Evolutionary conservation across 2,329 filamentous ascomycete genomes (phyloP), one percentile per base, ranked within the genome.

Genomic region (Aureobasidium sp.): DNA sequence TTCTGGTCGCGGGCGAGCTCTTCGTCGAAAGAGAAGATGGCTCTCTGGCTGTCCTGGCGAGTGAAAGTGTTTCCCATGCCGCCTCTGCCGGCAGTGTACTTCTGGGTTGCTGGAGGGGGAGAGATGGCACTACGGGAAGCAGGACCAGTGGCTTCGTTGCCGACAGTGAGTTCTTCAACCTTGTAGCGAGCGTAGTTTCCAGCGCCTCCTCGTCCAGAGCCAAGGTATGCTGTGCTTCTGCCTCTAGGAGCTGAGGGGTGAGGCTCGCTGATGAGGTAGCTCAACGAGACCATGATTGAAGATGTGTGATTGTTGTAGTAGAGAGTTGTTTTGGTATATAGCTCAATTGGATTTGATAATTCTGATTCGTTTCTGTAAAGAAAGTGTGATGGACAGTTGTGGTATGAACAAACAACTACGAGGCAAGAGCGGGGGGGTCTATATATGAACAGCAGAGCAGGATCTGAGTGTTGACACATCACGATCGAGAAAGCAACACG

Each of bases 11-110:
- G 80, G 67, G 83, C 79, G 57, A 87, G 78, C 69, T 87, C 84
- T 75, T 87, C 84, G 72, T 87, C 85, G 74, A 89, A 89, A 73
- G 80, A 82, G 78, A 87, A 87, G 71, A 87, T 85, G 69, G 82
- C 79, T 44, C 82, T 78, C 67, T 86, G 68, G 63, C 80, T 80
- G 57, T 80, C 74, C 68, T 78, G 77, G 65, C 81, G 69, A 34
- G 68, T 74, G 72, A 74, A 78, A 63, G 82, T 79, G 70, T 86
- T 86, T 68, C 83, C 84, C 15, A 81, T 81, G 63, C 84, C 83
- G 64, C 84, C 83, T 49, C 82, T 81, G 64, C 83, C 82, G 60
- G 78, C 71, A 67, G 78, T 78, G 61, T 87, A 87, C 75, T 81
- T 79, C 63, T 77, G 73, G 47, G 77, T 75, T 65, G 66, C 70